Evolutionary conservation across 1,284 basidiomycete genomes (phyloP).

Genomic region (Trichosporon inkin): DNA sequence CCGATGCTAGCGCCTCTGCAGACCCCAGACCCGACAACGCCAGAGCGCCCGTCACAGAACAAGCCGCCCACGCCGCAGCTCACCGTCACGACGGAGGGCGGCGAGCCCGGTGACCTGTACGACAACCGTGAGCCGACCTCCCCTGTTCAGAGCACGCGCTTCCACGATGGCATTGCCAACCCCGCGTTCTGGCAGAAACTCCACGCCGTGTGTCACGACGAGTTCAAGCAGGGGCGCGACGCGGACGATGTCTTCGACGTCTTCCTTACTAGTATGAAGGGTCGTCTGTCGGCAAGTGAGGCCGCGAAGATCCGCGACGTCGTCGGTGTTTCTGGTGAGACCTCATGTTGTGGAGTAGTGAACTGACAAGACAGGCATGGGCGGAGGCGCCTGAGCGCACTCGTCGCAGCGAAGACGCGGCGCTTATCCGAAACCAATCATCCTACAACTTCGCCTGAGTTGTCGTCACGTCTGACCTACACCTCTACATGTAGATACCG

Average conservation of each 20-base stretch:
- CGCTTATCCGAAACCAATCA: neutral
- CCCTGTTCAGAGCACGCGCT: conserved; percentile 49
- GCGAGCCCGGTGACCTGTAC: conserved; percentile 36
- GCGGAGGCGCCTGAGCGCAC: conserved; percentile 12
- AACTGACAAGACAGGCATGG: conserved; percentile 22
- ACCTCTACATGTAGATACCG: neutral
- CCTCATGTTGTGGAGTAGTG: neutral
- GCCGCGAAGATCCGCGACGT: conserved; percentile 51
- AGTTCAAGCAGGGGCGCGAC: conserved; percentile 62
- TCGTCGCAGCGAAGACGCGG: neutral
- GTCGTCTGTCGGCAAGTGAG: conserved; percentile 46
- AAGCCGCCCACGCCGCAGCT: conserved; percentile 51
- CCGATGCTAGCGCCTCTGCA: conserved; percentile 29
- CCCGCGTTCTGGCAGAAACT: conserved; percentile 73
- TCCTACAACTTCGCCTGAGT: neutral
- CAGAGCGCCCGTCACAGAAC: conserved; percentile 8
- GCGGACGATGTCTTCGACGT: conserved; percentile 51
- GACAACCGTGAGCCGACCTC: conserved; percentile 17
- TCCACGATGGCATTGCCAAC: conserved; percentile 63
- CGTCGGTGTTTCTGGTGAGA: conserved; percentile 41
- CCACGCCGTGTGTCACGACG: conserved; percentile 63
- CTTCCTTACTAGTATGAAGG: conserved; percentile 48
- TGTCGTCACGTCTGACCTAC: neutral
- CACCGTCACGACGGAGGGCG: conserved; percentile 48
- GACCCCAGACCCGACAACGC: conserved; percentile 13